Conservation (phyloP, 2,329 filamentous ascomycete genomes). For the Juglanconis oblonga region DNA sequence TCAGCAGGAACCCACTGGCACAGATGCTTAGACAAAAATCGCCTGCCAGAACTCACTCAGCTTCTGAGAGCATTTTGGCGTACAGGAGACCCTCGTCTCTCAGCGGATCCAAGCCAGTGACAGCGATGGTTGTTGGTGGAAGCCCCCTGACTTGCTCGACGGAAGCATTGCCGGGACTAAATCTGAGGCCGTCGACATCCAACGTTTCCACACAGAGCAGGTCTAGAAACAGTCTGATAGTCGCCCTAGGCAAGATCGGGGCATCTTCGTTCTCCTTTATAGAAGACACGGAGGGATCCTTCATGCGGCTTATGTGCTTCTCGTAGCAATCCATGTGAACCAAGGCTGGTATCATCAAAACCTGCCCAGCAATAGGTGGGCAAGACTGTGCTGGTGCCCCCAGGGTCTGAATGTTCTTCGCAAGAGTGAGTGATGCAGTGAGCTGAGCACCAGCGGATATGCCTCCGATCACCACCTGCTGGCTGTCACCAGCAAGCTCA, state of each 20-base stretch:
- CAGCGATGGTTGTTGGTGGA: constrained; percentile 41
- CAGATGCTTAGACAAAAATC: neutral
- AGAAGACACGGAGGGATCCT: constrained; percentile 38
- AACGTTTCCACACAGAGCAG: constrained; percentile 26
- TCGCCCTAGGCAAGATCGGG: constrained; percentile 42
- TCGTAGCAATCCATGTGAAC: constrained; percentile 27
- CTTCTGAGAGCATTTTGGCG: constrained; percentile 39
- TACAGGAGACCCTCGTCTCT: constrained; percentile 49
- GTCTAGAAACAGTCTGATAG: constrained; percentile 30
- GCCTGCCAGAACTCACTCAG: constrained; percentile 34
- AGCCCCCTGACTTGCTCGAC: constrained; percentile 36
- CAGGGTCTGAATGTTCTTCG: constrained; percentile 31
- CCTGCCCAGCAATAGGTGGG: constrained; percentile 44
- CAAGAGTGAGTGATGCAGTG: constrained; percentile 28
- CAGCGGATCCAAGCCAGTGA: constrained; percentile 45
- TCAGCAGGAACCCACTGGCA: neutral
- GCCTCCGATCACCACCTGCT: constrained; percentile 38
- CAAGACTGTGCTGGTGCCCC: constrained; percentile 18
- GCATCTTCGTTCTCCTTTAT: constrained; percentile 44
- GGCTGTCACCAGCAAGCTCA: constrained; percentile 34
- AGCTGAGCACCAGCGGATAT: constrained; percentile 41
- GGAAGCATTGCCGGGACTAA: constrained; percentile 37
- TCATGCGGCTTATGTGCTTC: constrained; percentile 33
- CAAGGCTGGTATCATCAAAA: constrained; percentile 49
- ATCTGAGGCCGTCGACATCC: constrained; percentile 29